A percentile compares a stretch with the other conserved stretches of the same genome.
These are phyloP conservation scores for Cyberlindnera misumaiensis DNA, from an alignment of 805 yeast species.

Conservation along the genomic window DNA sequence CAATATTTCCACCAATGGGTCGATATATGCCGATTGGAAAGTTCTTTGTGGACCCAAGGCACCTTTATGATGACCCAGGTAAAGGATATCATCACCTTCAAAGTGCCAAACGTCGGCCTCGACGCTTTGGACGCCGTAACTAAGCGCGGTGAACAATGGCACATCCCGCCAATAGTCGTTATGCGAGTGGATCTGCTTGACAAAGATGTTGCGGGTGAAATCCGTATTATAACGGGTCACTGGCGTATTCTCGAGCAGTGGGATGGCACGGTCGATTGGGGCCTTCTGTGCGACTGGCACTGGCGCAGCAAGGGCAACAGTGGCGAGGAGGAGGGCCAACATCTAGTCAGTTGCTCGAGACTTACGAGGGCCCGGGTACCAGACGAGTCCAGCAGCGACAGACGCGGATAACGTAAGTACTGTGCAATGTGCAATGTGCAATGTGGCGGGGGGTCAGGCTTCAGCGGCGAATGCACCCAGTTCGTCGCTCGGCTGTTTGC, in stretches of 20 bases:
- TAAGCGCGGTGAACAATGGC: slow-evolving; percentile 53
- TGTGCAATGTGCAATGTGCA: too few relatives aligned
- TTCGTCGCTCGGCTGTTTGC: too few relatives aligned
- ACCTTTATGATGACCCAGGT: slow-evolving; percentile 58
- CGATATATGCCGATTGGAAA: slow-evolving; percentile 45
- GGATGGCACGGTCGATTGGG: slow-evolving; percentile 16
- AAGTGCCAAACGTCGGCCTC: slow-evolving; percentile 63
- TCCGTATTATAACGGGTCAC: slow-evolving; percentile 17
- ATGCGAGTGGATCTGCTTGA: slow-evolving; percentile 52
- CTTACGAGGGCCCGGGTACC: too few relatives aligned
- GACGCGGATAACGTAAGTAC: too few relatives aligned
- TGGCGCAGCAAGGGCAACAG: slow-evolving; percentile 3
- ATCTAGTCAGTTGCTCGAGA: too few relatives aligned
- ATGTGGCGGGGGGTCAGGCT: too few relatives aligned
- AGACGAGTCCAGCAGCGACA: too few relatives aligned
- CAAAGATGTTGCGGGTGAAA: slow-evolving; percentile 20
- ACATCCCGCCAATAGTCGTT: slow-evolving; percentile 64
- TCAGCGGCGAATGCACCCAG: too few relatives aligned
- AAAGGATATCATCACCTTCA: slow-evolving; percentile 31
- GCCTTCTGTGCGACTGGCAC: background rate
- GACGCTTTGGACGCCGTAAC: slow-evolving; percentile 48
- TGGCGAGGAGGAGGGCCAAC: background rate
- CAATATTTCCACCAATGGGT: slow-evolving; percentile 45
- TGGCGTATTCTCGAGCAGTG: slow-evolving; percentile 10
- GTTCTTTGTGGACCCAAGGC: slow-evolving; percentile 42